Base-by-base conservation (phyloP, 768 basidiomycete species). In the Mycena chlorophos region DNA sequence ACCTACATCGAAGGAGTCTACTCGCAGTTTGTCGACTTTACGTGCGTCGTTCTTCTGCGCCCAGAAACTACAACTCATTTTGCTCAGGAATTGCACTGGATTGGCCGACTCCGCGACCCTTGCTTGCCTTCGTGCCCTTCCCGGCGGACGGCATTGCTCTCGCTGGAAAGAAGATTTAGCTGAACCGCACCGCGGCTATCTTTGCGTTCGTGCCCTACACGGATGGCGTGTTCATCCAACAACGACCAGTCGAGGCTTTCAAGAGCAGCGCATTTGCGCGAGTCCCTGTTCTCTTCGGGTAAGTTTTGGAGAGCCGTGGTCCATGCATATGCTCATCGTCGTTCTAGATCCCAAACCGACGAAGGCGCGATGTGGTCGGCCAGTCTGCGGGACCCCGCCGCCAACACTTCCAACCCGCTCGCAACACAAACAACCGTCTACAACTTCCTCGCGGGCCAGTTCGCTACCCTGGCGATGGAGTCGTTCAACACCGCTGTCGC, bases 311-410 rank as follows among this genome's bases (percentile, higher is more conserved):
- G 8, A 10, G 25, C n/a, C 20, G 20, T 27, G n/a, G 22, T 14
- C 34, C 6, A 22, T 37, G 31, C 2, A 3, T 48, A 23, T 25
- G 16, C 38, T 50, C 27, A 25, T 5, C 49, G 29, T 5, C 3
- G 12, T 0, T 40, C 14, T 50, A 73, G 72, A 5, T 75, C 76
- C 14, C 77, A 78, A 54, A 73, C 75, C 1, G 62, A 78, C 58
- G 77, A 78, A 61, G 77, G 77, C 16, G 69, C 75, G 1, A 46
- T 64, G 4, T 78, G 77, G 77, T 75, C 75, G 16, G 67, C 70
- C 1, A 52, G 51, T 6, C 63, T 78, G 4, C 55, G 56, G 8
- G 71, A 75, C 34, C 65, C 73, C 13, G 52, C 63, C 3, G 75
- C 75, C 3, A 77, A 77, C 52, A 76, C 77, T 2, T 73, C 73